A percentile compares a stretch with the other conserved stretches of the same genome.
These are phyloP conservation scores for Candida glucosophila DNA, from an alignment of 1,139 yeast species.

Conservation along the genomic window DNA sequence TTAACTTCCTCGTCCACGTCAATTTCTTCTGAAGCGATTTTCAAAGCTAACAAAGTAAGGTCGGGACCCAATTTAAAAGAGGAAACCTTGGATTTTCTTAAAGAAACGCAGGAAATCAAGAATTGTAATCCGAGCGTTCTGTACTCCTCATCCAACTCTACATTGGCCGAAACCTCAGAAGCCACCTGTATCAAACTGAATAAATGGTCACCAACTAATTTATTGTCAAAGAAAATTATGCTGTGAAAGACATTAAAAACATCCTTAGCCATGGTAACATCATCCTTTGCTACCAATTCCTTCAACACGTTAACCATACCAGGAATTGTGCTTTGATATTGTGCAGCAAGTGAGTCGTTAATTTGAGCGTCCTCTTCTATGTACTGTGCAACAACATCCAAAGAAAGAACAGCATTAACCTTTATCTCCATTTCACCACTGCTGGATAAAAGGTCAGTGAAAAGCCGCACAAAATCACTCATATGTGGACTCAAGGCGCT, in stretches of 20 bases:
- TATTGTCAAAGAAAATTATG: constrained; percentile 66
- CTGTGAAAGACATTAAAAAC: constrained; percentile 83
- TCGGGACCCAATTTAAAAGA: constrained; percentile 72
- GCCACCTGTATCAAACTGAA: constrained; percentile 63
- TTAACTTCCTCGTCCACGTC: constrained; percentile 66
- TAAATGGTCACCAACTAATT: constrained; percentile 71
- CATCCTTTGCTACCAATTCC: constrained; percentile 63
- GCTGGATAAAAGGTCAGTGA: constrained; percentile 61
- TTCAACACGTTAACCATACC: constrained; percentile 75
- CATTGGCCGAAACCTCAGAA: constrained; percentile 66
- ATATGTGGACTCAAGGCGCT: constrained; percentile 56
- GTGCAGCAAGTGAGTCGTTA: constrained; percentile 40
- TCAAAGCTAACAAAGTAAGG: constrained; percentile 64
- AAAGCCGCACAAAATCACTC: constrained; percentile 60
- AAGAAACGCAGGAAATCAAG: constrained; percentile 66
- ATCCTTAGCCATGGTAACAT: constrained; percentile 62
- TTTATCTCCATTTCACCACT: constrained; percentile 63
- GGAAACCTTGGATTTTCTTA: constrained; percentile 60
- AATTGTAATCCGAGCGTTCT: constrained; percentile 82
- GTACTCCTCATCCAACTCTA: constrained; percentile 66
- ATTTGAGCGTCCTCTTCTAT: constrained; percentile 48
- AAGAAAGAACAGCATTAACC: constrained; percentile 74
- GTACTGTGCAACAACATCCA: constrained; percentile 67
- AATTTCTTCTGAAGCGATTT: constrained; percentile 73
- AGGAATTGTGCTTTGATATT: constrained; percentile 67